These are phyloP conservation scores for Monosporascus sp. DNA, from an alignment of 2,329 filamentous ascomycete species.

Conservation along the genomic window DNA sequence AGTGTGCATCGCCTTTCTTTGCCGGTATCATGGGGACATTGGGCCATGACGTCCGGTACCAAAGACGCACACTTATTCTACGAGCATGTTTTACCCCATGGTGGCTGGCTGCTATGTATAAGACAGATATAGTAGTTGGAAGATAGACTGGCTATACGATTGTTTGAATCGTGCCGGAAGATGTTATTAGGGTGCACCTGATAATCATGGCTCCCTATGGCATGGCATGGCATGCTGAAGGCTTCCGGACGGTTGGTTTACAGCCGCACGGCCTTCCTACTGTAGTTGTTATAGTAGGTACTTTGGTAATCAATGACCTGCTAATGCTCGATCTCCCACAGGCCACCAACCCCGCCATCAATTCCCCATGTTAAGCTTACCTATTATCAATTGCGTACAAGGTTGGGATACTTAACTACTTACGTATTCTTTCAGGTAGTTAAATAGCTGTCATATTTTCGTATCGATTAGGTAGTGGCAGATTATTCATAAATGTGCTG, in stretches of 20 bases:
- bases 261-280: neutral
- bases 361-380: neutral
- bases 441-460: too few relatives aligned
- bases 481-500: too few relatives aligned
- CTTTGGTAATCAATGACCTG: neutral
- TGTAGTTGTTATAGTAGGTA: neutral
- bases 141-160: neutral
- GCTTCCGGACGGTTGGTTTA: neutral
- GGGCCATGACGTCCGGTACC: neutral
- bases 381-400: neutral
- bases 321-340: neutral
- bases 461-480: too few relatives aligned
- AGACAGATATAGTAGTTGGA: too few relatives aligned
- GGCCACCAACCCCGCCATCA: neutral
- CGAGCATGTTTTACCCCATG: too few relatives aligned
- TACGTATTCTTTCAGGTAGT: too few relatives aligned
- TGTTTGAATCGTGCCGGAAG: too few relatives aligned
- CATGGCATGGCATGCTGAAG: neutral
- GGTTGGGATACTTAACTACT: too few relatives aligned
- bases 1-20: neutral
- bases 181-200: too few relatives aligned
- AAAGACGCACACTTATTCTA: too few relatives aligned
- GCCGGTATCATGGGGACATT: neutral
- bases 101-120: too few relatives aligned
- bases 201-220: too few relatives aligned